Evolutionary conservation across 257 asterid species (phyloP).

Genomic region (Anisodus acutangulus): DNA sequence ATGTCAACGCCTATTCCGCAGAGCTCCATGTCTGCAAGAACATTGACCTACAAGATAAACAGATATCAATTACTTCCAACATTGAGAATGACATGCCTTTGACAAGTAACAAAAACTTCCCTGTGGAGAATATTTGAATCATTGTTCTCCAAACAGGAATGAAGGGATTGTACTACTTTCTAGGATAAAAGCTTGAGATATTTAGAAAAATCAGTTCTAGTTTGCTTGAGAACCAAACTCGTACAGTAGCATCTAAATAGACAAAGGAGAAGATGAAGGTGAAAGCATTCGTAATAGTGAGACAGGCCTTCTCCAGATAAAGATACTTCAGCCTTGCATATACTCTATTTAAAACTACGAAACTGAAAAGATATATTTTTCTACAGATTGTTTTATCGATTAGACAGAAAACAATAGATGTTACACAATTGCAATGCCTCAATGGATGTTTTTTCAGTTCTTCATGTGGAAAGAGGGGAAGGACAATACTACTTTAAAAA

Average conservation of each 20-base stretch:
- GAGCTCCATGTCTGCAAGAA: constrained; percentile 96
- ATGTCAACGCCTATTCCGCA: constrained; percentile 97
- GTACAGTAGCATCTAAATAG: not conserved
- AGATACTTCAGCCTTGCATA: constrained; percentile 10
- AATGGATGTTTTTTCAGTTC: constrained; percentile 24
- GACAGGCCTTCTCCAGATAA: not conserved
- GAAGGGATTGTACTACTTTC: not conserved
- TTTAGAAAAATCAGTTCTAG: not conserved
- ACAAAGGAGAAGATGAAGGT: not conserved
- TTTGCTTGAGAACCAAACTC: constrained; percentile 19
- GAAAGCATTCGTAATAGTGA: constrained; percentile 6
- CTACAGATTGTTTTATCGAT: not conserved
- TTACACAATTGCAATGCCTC: not conserved
- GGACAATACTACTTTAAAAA: not conserved
- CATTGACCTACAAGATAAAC: constrained; percentile 56
- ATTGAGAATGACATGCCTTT: constrained; percentile 22
- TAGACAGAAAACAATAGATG: constrained; percentile 10
- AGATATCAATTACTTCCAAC: constrained; percentile 25
- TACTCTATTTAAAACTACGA: constrained; percentile 10
- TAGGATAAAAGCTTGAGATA: constrained; percentile 19
- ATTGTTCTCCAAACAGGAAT: constrained; percentile 19
- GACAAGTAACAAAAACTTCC: not conserved
- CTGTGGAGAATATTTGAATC: not conserved
- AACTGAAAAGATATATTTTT: not conserved
- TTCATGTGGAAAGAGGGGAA: not conserved